Conservation (phyloP, 805 yeast genomes). For the Pichia rugopelliculosa region DNA sequence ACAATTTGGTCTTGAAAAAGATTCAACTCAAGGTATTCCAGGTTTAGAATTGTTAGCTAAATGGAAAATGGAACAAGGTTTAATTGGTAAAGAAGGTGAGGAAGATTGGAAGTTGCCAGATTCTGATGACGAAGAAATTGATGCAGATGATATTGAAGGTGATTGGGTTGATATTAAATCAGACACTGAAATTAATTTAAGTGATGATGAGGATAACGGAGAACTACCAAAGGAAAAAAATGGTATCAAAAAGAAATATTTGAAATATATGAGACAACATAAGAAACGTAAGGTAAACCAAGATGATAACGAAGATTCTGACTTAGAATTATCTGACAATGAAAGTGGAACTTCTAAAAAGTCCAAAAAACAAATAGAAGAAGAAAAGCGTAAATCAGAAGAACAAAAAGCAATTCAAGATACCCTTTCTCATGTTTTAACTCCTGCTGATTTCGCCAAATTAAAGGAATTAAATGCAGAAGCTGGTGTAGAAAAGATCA, state of each 20-base stretch:
- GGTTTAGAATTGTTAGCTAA: conserved; percentile 85
- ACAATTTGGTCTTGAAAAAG: conserved; percentile 68
- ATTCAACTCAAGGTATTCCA: conserved; percentile 64
- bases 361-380: conserved; percentile 26
- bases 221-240: conserved; percentile 28
- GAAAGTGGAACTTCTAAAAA: conserved; percentile 31
- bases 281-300: conserved; percentile 24
- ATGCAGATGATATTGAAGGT: conserved; percentile 64
- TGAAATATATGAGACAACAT: conserved; percentile 27
- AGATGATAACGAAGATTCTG: conserved; percentile 34
- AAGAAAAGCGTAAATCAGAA: conserved; percentile 22
- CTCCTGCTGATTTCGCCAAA: conserved; percentile 98
- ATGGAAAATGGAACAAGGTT: conserved; percentile 65
- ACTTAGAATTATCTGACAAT: conserved; percentile 44
- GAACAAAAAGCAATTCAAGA: conserved; percentile 50
- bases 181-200: conserved; percentile 60
- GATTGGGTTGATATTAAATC: conserved; percentile 83
- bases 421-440: conserved; percentile 49
- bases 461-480: conserved; percentile 77
- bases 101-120: conserved; percentile 62
- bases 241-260: conserved; percentile 29
- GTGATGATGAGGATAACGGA: conserved; percentile 35
- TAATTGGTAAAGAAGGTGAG: conserved; percentile 45
- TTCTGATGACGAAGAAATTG: conserved; percentile 38
- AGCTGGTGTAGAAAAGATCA: conserved; percentile 76